A percentile compares a stretch with the other conserved stretches of the same genome.
phyloP scores from a whole-genome alignment of 1,284 basidiomycete genomes.

The Hypsizygus ulmarius region DNA sequence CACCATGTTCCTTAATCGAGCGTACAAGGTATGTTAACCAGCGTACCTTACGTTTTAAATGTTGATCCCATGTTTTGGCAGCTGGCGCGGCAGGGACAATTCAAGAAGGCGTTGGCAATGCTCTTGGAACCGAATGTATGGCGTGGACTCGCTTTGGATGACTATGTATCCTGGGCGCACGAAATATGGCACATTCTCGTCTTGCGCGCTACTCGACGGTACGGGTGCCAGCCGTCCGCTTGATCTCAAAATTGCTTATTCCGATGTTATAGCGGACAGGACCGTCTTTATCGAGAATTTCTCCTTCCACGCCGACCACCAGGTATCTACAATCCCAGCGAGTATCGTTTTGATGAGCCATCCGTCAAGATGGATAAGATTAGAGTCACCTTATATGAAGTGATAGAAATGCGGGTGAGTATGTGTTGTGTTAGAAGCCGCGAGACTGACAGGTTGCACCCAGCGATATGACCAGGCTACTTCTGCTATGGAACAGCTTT shows the following conservation, averaged over 20 bases:
- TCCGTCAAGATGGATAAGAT: constrained; percentile 45
- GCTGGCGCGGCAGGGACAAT: constrained; percentile 68
- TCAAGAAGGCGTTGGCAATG: constrained; percentile 56
- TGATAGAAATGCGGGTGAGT: constrained; percentile 61
- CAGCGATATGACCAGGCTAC: constrained; percentile 60
- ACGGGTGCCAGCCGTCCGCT: constrained; percentile 9
- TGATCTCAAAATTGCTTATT: background rate
- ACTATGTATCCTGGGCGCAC: constrained; percentile 67
- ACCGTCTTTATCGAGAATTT: constrained; percentile 60
- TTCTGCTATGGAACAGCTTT: constrained; percentile 58
- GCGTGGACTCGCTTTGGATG: constrained; percentile 59
- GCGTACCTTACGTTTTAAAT: constrained; percentile 8
- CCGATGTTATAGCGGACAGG: constrained; percentile 46
- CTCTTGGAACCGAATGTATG: constrained; percentile 69
- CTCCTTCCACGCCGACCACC: constrained; percentile 58
- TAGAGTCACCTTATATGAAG: constrained; percentile 57
- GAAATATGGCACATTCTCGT: constrained; percentile 75
- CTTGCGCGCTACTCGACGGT: constrained; percentile 68
- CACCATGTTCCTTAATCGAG: constrained; percentile 58
- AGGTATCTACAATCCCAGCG: constrained; percentile 47
- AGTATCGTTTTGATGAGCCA: constrained; percentile 41
- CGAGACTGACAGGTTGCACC: constrained; percentile 2
- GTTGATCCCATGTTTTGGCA: constrained; percentile 26
- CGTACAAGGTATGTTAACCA: constrained; percentile 49
- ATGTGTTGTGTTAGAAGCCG: constrained; percentile 5